Base-by-base conservation (phyloP, 805 yeast species). In the Cyberlindnera mississippiensis region DNA sequence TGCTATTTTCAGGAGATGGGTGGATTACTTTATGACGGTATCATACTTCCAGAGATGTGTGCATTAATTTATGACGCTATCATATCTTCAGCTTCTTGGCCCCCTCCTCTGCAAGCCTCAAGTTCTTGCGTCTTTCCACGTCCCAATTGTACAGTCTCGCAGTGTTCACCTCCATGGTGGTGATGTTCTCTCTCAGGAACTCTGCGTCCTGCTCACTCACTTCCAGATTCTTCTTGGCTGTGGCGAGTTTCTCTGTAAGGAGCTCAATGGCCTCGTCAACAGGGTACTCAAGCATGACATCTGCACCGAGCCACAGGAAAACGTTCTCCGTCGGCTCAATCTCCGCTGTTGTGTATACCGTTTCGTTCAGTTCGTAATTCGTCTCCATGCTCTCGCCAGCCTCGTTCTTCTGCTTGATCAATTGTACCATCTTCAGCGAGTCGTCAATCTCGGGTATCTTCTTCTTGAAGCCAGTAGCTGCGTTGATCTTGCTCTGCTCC, bases 101-200 rank as follows among this genome's bases (percentile, higher is more conserved):
- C 10, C 66, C 66, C 37, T 63, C 64, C 49, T 72, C 70, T 37
- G 66, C 57, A 53, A 67, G 63, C 68, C 82, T 64, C 28, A 61
- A 35, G 33, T 59, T 62, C 46, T 68, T 68, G 62, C 90, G 76
- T 64, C 86, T 74, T 57, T 82, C 85, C 9, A 86, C 91, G 59
- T 85, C 95, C 90, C 91, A 85, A 56, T 86, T 86, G 60, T 85
- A 86, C 59, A 85, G 72, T 50, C 99, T 75, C 1, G 99, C 97
- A 14, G 96, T 88, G 60, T 93, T 93, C 38, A 93, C 99, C 63
- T 93, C 98, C 90, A 93, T 87, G 3, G 97, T 91, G 13, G 99
- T 93, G 48, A 91, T 90, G 55, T 89, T 89, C 51, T 85, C 93
- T 50, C 93, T 77, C 47, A 82, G 71, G 51, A 80, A 89, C 56